Evolutionary conservation across 768 basidiomycete genomes (phyloP).

Genomic region (Leccinum subgranulosum): DNA sequence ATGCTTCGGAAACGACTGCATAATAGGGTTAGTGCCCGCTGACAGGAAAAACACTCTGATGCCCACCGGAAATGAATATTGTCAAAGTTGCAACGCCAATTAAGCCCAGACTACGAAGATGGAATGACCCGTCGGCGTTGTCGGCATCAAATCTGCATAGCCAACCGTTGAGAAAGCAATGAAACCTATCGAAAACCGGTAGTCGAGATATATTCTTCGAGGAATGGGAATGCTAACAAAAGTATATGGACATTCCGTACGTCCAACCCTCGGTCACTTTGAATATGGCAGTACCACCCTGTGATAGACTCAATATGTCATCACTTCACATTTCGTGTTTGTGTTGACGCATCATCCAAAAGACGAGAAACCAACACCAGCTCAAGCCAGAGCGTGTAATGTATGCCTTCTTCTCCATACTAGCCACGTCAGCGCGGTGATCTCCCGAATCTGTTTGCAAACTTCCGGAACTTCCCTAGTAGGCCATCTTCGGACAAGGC

Average conservation of each 20-base stretch:
- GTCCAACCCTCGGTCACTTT: slow-evolving; percentile 65
- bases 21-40: background rate
- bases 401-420: slow-evolving; percentile 56
- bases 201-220: background rate
- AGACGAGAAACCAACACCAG: slow-evolving; percentile 61
- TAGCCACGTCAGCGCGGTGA: slow-evolving; percentile 16
- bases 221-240: slow-evolving; percentile 46
- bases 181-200: slow-evolving; percentile 46
- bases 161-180: slow-evolving; percentile 74
- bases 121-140: slow-evolving; percentile 65
- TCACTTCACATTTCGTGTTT: background rate
- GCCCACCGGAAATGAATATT: slow-evolving; percentile 63
- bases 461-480: slow-evolving; percentile 8
- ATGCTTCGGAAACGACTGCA: slow-evolving; percentile 64
- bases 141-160: slow-evolving; percentile 62
- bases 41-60: background rate
- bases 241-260: slow-evolving; percentile 64
- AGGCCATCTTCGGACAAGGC: background rate
- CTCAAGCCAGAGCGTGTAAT: slow-evolving; percentile 54
- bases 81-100: slow-evolving; percentile 77
- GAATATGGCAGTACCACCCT: slow-evolving; percentile 73
- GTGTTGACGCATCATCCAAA: slow-evolving; percentile 61
- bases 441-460: slow-evolving; percentile 8
- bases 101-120: slow-evolving; percentile 79
- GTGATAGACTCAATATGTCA: background rate